Conservation (phyloP, 148 eudicot genomes). For the Fallopia convolvulus region DNA sequence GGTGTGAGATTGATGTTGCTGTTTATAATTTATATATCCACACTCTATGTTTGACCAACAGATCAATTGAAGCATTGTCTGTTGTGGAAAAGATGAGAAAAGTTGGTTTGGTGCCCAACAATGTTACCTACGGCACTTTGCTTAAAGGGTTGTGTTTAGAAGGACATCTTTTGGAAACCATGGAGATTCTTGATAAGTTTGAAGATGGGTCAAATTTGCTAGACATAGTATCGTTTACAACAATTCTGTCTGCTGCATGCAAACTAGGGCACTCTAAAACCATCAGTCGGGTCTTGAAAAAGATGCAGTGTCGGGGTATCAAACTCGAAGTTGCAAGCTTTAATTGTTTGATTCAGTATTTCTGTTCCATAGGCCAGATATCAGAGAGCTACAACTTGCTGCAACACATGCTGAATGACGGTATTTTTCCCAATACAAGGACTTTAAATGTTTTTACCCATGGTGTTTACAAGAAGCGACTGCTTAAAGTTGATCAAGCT, state of each 20-base stretch:
- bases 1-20: slow-evolving; percentile 32
- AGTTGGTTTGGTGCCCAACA: slow-evolving; percentile 19
- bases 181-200: slow-evolving; percentile 27
- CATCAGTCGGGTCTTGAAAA: slow-evolving; percentile 26
- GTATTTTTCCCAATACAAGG: slow-evolving; percentile 31
- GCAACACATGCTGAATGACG: slow-evolving; percentile 30
- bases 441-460: slow-evolving; percentile 19
- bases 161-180: slow-evolving; percentile 27
- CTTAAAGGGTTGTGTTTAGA: slow-evolving; percentile 38
- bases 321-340: slow-evolving; percentile 28
- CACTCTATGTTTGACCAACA: slow-evolving; percentile 28
- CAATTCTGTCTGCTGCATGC: slow-evolving; percentile 48
- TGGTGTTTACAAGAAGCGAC: too few species aligned
- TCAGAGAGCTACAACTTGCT: slow-evolving; percentile 31
- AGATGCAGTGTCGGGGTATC: slow-evolving; percentile 39
- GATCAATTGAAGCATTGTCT: slow-evolving; percentile 34
- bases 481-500: too few species aligned
- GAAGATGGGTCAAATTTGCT: slow-evolving; percentile 31
- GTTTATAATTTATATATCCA: slow-evolving; percentile 44
- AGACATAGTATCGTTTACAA: slow-evolving; percentile 42
- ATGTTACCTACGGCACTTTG: slow-evolving; percentile 30
- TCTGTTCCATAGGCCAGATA: slow-evolving; percentile 25
- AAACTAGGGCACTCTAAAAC: slow-evolving; percentile 27
- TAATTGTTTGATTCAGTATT: slow-evolving; percentile 53
- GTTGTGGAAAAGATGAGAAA: slow-evolving; percentile 18